Percentiles rank a stretch among this genome's conserved stretches.
Evolutionary conservation across 2,329 filamentous ascomycete genomes (phyloP).

Genomic region (Xylariaceae sp.): DNA sequence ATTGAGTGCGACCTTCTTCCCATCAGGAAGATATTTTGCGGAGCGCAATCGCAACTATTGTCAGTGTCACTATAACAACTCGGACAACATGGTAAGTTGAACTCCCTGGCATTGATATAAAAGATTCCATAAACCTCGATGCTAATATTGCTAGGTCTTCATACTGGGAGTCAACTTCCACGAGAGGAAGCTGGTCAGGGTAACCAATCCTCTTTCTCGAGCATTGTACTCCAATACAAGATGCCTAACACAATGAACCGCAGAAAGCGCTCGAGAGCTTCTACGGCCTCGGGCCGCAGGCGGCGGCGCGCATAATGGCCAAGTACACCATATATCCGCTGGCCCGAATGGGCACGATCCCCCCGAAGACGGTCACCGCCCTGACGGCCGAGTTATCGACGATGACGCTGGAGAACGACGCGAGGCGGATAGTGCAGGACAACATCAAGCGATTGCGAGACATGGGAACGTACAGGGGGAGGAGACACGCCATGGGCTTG

Average conservation of each 20-base stretch:
- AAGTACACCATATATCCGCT: constrained; percentile 86
- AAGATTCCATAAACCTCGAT: background rate
- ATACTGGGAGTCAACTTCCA: constrained; percentile 85
- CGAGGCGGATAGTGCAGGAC: constrained; percentile 74
- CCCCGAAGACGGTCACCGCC: constrained; percentile 75
- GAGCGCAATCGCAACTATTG: background rate
- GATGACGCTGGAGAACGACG: constrained; percentile 93
- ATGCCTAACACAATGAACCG: constrained; percentile 10
- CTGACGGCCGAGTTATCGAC: constrained; percentile 83
- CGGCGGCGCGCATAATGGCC: constrained; percentile 77
- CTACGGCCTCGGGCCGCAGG: constrained; percentile 77
- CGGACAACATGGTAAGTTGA: constrained; percentile 22
- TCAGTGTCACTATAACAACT: background rate
- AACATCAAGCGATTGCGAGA: constrained; percentile 87
- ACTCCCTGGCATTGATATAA: background rate
- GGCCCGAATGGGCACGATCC: constrained; percentile 75
- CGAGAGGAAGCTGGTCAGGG: constrained; percentile 81
- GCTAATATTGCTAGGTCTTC: constrained; percentile 63
- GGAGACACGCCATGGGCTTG: constrained; percentile 88
- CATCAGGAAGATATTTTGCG: background rate
- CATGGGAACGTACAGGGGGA: constrained; percentile 87
- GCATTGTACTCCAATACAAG: background rate
- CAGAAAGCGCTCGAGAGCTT: constrained; percentile 79
- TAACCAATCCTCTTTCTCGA: constrained; percentile 45
- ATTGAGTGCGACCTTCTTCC: background rate